Conservation (phyloP, 2,329 filamentous ascomycete species). For the Bimuria novae-zelandiae region DNA sequence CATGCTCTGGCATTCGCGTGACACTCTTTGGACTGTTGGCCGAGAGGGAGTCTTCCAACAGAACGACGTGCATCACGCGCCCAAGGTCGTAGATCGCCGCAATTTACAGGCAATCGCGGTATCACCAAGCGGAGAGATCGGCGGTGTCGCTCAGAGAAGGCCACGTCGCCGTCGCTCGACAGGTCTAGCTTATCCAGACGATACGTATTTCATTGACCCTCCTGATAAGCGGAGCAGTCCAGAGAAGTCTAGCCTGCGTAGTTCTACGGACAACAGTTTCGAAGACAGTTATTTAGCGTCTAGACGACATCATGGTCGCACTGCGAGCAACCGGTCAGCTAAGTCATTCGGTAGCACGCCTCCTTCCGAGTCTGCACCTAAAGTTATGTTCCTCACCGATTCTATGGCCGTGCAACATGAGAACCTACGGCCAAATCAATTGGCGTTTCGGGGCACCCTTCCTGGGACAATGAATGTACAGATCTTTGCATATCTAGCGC, state of each 20-base stretch:
- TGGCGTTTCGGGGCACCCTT: constrained; percentile 56
- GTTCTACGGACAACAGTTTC: constrained; percentile 61
- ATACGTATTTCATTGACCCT: constrained; percentile 46
- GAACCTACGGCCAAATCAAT: constrained; percentile 49
- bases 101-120: constrained; percentile 62
- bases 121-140: constrained; percentile 62
- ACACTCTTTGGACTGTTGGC: constrained; percentile 67
- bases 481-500: constrained; percentile 49
- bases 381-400: constrained; percentile 57
- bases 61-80: constrained; percentile 63
- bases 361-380: constrained; percentile 52
- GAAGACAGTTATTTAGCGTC: constrained; percentile 58
- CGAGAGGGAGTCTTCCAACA: constrained; percentile 66
- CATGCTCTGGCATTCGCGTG: constrained; percentile 67
- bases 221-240: constrained; percentile 51
- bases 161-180: constrained; percentile 48
- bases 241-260: constrained; percentile 54
- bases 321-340: constrained; percentile 52
- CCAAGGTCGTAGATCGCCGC: constrained; percentile 62
- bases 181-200: constrained; percentile 46
- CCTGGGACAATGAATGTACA: constrained; percentile 48
- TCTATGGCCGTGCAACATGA: constrained; percentile 51
- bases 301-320: constrained; percentile 53
- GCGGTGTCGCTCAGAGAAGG: constrained; percentile 59
- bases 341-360: constrained; percentile 61